Evolutionary conservation across 345 rosid genomes (phyloP).

Genomic region (Eucalyptus camaldulensis): DNA sequence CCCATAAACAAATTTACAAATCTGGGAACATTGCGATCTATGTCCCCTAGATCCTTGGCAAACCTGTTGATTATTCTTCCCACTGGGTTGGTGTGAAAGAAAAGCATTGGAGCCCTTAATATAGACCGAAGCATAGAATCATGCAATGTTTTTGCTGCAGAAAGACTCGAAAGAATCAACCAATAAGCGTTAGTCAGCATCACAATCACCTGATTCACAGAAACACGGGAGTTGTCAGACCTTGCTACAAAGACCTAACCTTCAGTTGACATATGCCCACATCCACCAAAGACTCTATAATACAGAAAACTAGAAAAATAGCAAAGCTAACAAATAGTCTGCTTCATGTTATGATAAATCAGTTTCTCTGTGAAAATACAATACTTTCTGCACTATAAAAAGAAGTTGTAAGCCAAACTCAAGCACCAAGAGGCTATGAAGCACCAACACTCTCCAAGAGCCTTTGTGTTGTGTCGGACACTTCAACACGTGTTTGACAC

Average conservation of each 20-base stretch:
- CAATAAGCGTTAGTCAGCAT: slow-evolving; percentile 70
- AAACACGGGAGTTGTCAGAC: not conserved
- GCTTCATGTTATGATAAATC: not conserved
- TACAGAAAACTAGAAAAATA: not conserved
- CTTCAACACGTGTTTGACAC: too few species aligned
- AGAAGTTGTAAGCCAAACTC: not conserved
- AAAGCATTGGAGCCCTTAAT: slow-evolving; percentile 86
- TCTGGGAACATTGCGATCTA: slow-evolving; percentile 69
- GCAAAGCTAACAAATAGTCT: not conserved
- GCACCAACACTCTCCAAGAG: too few species aligned
- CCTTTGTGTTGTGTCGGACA: too few species aligned
- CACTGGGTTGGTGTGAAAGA: slow-evolving; percentile 88
- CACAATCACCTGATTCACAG: slow-evolving; percentile 48
- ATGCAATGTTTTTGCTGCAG: slow-evolving; percentile 76
- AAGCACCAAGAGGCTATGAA: not conserved
- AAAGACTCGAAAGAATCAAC: slow-evolving; percentile 74
- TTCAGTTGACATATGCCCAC: not conserved
- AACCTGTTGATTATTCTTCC: slow-evolving; percentile 93
- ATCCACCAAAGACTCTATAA: not conserved
- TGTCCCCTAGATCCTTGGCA: slow-evolving; percentile 85
- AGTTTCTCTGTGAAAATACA: not conserved
- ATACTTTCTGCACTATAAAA: not conserved
- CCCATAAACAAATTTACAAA: slow-evolving; percentile 62
- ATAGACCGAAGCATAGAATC: slow-evolving; percentile 69
- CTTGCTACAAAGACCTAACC: not conserved